Conservation (phyloP, 2,329 filamentous ascomycete species). For the Penicillium capsulatum region DNA sequence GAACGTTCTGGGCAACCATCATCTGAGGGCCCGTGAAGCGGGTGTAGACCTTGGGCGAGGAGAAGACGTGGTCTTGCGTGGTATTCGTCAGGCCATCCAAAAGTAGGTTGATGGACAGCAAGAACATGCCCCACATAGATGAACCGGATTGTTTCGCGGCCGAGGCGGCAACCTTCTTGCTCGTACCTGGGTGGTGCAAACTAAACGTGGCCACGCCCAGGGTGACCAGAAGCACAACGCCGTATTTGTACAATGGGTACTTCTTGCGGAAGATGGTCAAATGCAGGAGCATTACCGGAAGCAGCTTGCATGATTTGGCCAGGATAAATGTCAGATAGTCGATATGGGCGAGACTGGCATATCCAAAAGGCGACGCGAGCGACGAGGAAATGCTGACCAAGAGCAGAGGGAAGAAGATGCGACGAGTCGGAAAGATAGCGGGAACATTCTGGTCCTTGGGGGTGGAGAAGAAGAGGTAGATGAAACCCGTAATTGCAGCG, state of each 20-base stretch:
- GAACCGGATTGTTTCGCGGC: constrained; percentile 57
- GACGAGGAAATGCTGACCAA: constrained; percentile 84
- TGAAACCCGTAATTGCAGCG: constrained; percentile 72
- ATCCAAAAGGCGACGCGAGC: constrained; percentile 91
- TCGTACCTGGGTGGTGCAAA: constrained; percentile 68
- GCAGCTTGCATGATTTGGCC: constrained; percentile 94
- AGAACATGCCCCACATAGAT: constrained; percentile 67
- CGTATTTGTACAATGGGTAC: constrained; percentile 95
- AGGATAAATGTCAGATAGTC: constrained; percentile 98
- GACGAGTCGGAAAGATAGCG: constrained; percentile 67
- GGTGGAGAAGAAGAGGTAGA: constrained; percentile 68
- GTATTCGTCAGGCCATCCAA: constrained; percentile 96
- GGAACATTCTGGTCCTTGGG: constrained; percentile 49
- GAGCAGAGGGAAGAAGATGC: constrained; percentile 72
- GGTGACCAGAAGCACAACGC: constrained; percentile 86
- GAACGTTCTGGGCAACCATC: constrained; percentile 97
- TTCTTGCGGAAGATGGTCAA: constrained; percentile 82
- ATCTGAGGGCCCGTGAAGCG: constrained; percentile 91
- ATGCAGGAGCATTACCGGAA: constrained; percentile 98
- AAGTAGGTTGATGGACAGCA: constrained; percentile 83
- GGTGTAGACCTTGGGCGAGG: constrained; percentile 58
- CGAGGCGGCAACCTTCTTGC: constrained; percentile 48
- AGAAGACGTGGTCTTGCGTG: constrained; percentile 93
- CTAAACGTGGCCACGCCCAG: constrained; percentile 93
- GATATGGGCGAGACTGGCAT: constrained; percentile 85